Base-by-base conservation (phyloP, 1,284 basidiomycete genomes). In the Marasmius sp. region DNA sequence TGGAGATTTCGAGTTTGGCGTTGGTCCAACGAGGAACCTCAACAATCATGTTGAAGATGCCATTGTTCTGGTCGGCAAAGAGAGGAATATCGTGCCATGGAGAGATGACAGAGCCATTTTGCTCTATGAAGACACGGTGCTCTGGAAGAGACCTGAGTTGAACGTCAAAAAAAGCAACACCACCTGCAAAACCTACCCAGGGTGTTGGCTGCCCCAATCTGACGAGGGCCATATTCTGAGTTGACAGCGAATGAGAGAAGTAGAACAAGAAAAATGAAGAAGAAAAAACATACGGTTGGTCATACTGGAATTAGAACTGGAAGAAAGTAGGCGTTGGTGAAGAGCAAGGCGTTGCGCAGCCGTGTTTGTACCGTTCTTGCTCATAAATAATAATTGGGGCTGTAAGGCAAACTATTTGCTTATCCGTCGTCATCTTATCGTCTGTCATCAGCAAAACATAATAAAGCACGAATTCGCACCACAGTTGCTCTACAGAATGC, bases 21-120 rank as follows among this genome's bases (percentile, higher is more conserved):
- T 99, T 99, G 77, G 96, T 98, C 97, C 97, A 99, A 72, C 97
- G 92, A 58, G 97, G 97, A 65, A 99, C 92, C 81, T 99, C 97
- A 75, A 98, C 95, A 76, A 98, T 82, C 95, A 98, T 97, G 89
- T 97, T 97, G 79, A 98, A 85, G 82, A 98, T 91, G 74, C 92
- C 93, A 77, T 91, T 92, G 80, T 83, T 89, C 81, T 91, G 92
- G 80, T 98, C 94, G 63, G 94, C 94, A 77, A 96, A 97, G 72
- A 98, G 93, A 33, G 95, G 95, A 72, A 98, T 92, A 79, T 98
- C 95, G 75, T 97, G 95, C 87, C 94, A 97, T 64, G 94, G 85
- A 16, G 95, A 97, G 65, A 97, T 80, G 76, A 95, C 89, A 66
- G 85, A 85, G 70, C 90, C 89, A 71, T 92, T 88, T 74, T 93